Evolutionary conservation across 2,329 filamentous ascomycete species (phyloP), one percentile per base, ranked within the genome.

Genomic region (Cryoendolithus antarcticus): DNA sequence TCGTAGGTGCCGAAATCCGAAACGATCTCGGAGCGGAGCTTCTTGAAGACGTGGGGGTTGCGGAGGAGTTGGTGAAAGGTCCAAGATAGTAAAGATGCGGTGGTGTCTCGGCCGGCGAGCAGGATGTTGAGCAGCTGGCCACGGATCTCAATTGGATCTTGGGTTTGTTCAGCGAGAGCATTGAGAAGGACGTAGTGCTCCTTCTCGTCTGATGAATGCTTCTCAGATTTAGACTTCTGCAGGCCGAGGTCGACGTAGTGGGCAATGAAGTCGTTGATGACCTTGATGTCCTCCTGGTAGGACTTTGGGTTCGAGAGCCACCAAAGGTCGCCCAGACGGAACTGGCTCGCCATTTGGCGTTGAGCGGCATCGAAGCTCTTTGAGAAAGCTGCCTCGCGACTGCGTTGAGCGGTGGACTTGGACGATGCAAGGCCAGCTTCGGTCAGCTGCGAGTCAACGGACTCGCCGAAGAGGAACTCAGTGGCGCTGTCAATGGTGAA

Each of bases 51-150:
- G 1, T 66, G 59, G 0, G 69, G 70, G 47, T 75, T 47, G n/a
- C 63, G 62, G 42, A 66, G 65, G 4, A 75, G 60, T 4, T 69
- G 59, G 49, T 73, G 72, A 42, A 68, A 63, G 12, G 69, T 63
- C 70, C 71, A 75, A 12, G 64, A 66, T 34, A 75, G 55, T 8
- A 72, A 63, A 3, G 54, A 55, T 30, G 72, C 69, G 10, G 72
- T 75, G 2, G 72, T 76, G 58, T 75, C 72, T 44, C 75, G 67
- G 36, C 65, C 68, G 0, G 86, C 86, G 1, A 82, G 82, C 6
- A 93, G 73, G 64, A 93, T 63, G 51, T 69, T 69, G 44, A 69
- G 58, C 3, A 68, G 52, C 45, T 70, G 65, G 30, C 62, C 60
- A 9, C 63, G 56, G 9, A 70, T 53, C 34, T 60, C 49, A 37